phyloP scores from a whole-genome alignment of 2,329 filamentous ascomycete species.

The Xylariaceae sp. region DNA sequence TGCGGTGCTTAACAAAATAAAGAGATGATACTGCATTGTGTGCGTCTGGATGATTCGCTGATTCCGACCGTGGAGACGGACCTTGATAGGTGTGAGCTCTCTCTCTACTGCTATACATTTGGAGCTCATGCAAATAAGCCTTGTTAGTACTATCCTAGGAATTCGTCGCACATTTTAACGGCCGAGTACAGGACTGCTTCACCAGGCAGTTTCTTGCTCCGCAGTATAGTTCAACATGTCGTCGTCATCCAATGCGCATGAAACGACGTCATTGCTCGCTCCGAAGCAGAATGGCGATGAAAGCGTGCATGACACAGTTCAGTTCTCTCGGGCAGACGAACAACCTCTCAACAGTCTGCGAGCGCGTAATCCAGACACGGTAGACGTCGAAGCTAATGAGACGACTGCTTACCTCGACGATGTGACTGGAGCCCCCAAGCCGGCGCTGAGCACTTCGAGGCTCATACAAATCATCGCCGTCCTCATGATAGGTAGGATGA shows the following conservation, averaged over 20 bases:
- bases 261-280: slow-evolving; percentile 11
- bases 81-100: no score
- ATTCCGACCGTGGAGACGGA: no score
- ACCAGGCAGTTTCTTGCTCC: no score
- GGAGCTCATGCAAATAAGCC: no score
- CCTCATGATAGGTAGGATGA: slow-evolving; percentile 14
- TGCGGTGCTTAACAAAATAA: no score
- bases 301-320: not conserved
- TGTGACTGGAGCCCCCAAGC: not conserved
- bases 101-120: no score
- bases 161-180: no score
- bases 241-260: not conserved
- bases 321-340: not conserved
- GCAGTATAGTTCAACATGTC: no score
- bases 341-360: not conserved
- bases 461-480: slow-evolving; percentile 12
- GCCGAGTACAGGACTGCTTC: no score
- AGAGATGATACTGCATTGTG: no score
- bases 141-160: no score
- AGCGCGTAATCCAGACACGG: not conserved
- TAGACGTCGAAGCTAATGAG: slow-evolving; percentile 11
- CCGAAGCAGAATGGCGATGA: slow-evolving; percentile 1
- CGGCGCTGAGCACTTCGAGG: slow-evolving; percentile 8
- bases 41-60: no score
- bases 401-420: not conserved